Conservation (phyloP, 2,329 filamentous ascomycete genomes). For the Alternaria arbusti region DNA sequence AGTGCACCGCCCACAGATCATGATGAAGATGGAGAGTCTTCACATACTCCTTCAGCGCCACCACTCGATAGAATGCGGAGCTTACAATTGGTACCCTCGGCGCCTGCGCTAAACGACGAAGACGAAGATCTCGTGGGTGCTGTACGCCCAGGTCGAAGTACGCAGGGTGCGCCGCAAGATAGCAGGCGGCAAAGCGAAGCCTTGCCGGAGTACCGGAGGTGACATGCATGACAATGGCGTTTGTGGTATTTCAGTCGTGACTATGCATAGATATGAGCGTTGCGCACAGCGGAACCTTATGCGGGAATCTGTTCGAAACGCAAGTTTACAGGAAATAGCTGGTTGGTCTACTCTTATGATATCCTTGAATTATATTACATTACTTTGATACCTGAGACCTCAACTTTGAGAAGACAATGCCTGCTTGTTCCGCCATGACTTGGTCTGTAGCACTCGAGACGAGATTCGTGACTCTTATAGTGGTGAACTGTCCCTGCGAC, state of each 20-base stretch:
- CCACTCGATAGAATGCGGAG: conserved; percentile 16
- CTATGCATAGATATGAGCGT: not conserved
- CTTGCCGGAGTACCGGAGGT: conserved; percentile 42
- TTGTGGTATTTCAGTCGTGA: not conserved
- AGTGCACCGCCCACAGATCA: conserved; percentile 49
- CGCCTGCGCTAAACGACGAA: conserved; percentile 43
- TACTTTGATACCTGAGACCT: not conserved
- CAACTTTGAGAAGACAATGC: not conserved
- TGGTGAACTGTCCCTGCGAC: not conserved
- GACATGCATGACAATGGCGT: conserved; percentile 8
- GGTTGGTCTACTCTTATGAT: not conserved
- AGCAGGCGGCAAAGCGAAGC: conserved; percentile 31
- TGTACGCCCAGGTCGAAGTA: conserved; percentile 27
- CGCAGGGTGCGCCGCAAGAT: not conserved
- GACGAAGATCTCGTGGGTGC: conserved; percentile 42
- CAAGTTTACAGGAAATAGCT: not conserved
- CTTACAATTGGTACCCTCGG: conserved; percentile 32
- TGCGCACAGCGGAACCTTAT: not conserved
- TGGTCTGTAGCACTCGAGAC: not conserved
- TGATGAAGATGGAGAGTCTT: conserved; percentile 26
- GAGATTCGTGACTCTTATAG: not conserved
- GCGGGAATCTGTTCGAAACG: not conserved
- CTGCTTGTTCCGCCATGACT: not conserved
- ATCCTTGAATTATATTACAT: not conserved
- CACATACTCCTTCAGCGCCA: conserved; percentile 26